A percentile compares a stretch with the other conserved stretches of the same genome.
Conservation (phyloP, 208 protist species). For the Leptomonas seymouri region DNA sequence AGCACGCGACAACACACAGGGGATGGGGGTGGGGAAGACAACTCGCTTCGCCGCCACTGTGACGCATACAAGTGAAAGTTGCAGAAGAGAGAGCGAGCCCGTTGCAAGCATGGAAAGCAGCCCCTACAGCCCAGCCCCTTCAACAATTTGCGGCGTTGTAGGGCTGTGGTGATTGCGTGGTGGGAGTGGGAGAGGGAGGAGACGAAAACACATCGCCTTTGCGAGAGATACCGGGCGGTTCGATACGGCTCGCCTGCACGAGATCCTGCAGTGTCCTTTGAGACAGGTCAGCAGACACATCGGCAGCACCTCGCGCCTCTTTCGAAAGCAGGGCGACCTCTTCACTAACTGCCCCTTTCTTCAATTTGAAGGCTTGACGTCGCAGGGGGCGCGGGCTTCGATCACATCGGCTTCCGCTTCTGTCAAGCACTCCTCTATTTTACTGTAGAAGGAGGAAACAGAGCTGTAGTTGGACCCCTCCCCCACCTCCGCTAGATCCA, state of each 20-base stretch:
- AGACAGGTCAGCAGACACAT: neutral
- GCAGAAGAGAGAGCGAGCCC: too few species aligned
- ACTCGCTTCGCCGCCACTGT: too few species aligned
- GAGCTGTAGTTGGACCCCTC: conserved; percentile 23
- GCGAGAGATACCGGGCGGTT: neutral
- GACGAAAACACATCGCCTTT: neutral
- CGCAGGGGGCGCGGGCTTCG: neutral
- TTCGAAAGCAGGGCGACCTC: neutral
- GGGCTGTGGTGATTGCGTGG: too few species aligned
- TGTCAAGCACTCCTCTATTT: neutral
- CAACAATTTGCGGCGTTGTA: too few species aligned
- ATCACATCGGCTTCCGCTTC: neutral
- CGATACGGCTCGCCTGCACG: neutral
- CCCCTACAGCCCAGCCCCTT: too few species aligned
- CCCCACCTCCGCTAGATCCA: neutral
- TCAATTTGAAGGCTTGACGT: too few species aligned
- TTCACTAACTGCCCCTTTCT: too few species aligned
- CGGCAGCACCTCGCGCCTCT: neutral
- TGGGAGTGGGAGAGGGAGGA: conserved; percentile 5
- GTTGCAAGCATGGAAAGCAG: neutral
- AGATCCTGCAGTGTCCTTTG: neutral
- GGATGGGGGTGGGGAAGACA: too few species aligned
- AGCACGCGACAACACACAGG: too few species aligned
- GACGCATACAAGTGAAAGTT: too few species aligned
- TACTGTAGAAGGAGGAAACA: conserved; percentile 20